These are phyloP conservation scores for Mycosphaerelloides madeirae DNA, from an alignment of 2,329 filamentous ascomycete species.

Conservation along the genomic window DNA sequence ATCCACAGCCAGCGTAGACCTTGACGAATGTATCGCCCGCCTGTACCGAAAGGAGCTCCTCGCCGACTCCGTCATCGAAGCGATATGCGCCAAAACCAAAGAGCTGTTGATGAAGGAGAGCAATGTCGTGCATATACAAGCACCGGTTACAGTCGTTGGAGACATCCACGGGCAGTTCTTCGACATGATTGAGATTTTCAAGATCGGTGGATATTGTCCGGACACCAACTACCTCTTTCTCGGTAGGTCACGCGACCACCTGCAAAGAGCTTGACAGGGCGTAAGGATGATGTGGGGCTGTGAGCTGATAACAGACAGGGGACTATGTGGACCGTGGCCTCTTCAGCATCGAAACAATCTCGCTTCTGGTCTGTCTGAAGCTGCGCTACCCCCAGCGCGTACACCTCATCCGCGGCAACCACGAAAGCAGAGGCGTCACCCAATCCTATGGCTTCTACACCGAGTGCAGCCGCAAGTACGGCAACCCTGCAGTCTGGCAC, in stretches of 20 bases:
- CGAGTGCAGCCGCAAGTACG: conserved; percentile 95
- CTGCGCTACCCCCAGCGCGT: conserved; percentile 93
- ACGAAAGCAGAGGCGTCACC: conserved; percentile 94
- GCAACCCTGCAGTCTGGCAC: conserved; percentile 98
- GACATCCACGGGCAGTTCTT: conserved; percentile 99
- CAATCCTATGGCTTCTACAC: conserved; percentile 99
- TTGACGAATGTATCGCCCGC: conserved; percentile 96
- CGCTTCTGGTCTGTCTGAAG: conserved; percentile 93
- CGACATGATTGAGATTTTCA: conserved; percentile 98
- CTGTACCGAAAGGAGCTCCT: conserved; percentile 96
- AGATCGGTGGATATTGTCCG: conserved; percentile 93
- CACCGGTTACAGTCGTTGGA: conserved; percentile 93
- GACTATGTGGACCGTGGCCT: conserved; percentile 80
- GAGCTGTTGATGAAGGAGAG: conserved; percentile 99
- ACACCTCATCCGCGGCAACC: conserved; percentile 93
- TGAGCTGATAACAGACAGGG: conserved; percentile 48
- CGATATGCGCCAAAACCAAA: conserved; percentile 98
- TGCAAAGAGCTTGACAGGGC: neutral
- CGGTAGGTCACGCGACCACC: conserved; percentile 51
- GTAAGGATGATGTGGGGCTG: neutral
- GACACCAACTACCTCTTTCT: conserved; percentile 98
- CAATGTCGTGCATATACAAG: conserved; percentile 95
- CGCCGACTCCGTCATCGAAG: conserved; percentile 96
- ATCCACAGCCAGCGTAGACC: conserved; percentile 77
- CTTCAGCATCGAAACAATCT: conserved; percentile 98